phyloP scores from a whole-genome alignment of 2,329 filamentous ascomycete genomes.

The Colletotrichum sp. region DNA sequence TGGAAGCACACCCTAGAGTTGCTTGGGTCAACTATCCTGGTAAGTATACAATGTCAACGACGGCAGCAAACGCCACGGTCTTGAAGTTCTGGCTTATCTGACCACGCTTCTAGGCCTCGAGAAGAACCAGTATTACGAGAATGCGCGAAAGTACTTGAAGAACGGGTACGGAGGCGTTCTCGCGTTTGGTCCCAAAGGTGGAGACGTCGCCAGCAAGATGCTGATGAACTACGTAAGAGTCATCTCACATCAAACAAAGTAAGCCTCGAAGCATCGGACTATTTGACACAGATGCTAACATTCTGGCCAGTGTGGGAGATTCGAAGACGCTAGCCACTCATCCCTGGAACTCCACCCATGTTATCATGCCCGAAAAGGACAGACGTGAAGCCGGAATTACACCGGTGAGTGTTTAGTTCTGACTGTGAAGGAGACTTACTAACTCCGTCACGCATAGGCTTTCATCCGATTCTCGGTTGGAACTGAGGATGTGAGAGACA shows the following conservation, averaged over 20 bases:
- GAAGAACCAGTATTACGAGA: constrained; percentile 66
- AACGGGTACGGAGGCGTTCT: constrained; percentile 73
- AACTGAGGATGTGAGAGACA: constrained; percentile 76
- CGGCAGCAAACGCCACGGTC: neutral
- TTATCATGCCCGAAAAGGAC: constrained; percentile 59
- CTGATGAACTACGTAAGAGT: constrained; percentile 68
- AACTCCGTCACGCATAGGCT: constrained; percentile 28
- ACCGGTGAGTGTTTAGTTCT: constrained; percentile 46
- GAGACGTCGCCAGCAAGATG: constrained; percentile 55
- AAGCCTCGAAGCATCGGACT: constrained; percentile 40
- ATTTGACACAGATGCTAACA: too few relatives aligned
- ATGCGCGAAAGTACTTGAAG: constrained; percentile 70
- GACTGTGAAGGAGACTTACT: neutral
- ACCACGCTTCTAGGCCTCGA: neutral
- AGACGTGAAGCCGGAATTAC: constrained; percentile 66
- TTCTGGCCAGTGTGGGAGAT: constrained; percentile 58
- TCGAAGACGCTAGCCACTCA: constrained; percentile 76
- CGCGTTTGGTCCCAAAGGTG: constrained; percentile 74
- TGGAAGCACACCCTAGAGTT: constrained; percentile 70
- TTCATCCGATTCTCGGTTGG: constrained; percentile 47
- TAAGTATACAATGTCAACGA: constrained; percentile 32
- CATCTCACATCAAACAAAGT: constrained; percentile 76
- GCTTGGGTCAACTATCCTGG: constrained; percentile 77
- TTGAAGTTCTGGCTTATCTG: neutral
- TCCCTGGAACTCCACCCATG: constrained; percentile 73